Percentiles rank a stretch among this genome's conserved stretches.
Conservation (phyloP, 73 alveolate species). For the Blepharisma stoltei region DNA sequence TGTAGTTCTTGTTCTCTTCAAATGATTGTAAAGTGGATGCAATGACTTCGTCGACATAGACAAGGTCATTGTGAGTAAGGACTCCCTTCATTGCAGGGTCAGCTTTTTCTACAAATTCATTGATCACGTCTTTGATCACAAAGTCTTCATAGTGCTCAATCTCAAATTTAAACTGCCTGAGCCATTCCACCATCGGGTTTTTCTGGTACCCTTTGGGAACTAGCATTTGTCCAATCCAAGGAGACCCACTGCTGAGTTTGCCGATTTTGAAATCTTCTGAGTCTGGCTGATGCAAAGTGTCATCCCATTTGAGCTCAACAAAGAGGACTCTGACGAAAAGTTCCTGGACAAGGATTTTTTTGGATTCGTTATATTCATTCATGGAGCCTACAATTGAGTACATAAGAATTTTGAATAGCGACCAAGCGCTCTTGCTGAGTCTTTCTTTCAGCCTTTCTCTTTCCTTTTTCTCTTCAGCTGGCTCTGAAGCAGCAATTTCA, state of each 20-base stretch:
- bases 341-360: neutral
- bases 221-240: neutral
- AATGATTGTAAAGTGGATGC: neutral
- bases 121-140: conserved; percentile 5
- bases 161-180: neutral
- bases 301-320: conserved; percentile 16
- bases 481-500: neutral
- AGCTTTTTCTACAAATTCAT: conserved; percentile 8
- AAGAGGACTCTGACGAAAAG: neutral
- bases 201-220: conserved; percentile 6
- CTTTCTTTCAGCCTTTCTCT: conserved; percentile 12
- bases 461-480: neutral
- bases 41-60: neutral
- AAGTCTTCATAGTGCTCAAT: conserved; percentile 2
- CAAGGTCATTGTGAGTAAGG: neutral
- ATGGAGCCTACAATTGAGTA: neutral
- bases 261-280: neutral
- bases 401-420: neutral
- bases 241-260: neutral
- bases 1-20: conserved; percentile 7
- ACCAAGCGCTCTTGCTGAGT: conserved; percentile 25
- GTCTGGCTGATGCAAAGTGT: neutral
- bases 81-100: conserved; percentile 30
- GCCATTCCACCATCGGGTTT: conserved; percentile 23
- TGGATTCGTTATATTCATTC: neutral